Evolutionary conservation across 1,284 basidiomycete genomes (phyloP), one percentile per base, ranked within the genome.

Genomic region (Macrocystidia cucumis): DNA sequence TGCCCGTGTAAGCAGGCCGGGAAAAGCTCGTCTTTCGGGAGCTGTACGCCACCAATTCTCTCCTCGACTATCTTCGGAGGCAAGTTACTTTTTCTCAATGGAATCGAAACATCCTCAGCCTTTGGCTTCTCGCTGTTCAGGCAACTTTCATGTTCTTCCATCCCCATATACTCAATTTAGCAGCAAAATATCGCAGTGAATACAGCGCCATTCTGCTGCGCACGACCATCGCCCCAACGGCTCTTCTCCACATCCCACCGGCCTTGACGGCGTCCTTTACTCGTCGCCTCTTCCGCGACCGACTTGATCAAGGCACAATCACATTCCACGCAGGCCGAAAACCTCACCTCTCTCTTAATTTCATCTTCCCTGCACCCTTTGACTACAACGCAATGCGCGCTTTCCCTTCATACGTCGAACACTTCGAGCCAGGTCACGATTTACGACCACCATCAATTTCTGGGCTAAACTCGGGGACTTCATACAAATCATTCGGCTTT

Each of bases 1-100:
- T 33, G 55, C 56, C 20, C 48, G 53, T 32, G 48, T 60, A 35
- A 48, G 52, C 34, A 44, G 52, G 9, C 46, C 54, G 39, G 41
- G 50, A 29, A 46, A 42, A 18, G 50, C 41, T 25, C 49, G 67
- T 37, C 51, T 82, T 38, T 50, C 71, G 28, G 78, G 75, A 29
- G 77, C 77, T 3, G 45, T 85, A 32, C 70, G 72, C 39, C 75
- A 83, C 46, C 79, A 80, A 41, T 71, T 73, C 51, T 74, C 71
- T 14, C 74, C 75, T 9, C 63, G 69, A 23, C 52, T 82, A 34
- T 51, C 55, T 27, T 55, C 71, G 19, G 61, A 70, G 54, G 76
- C 69, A 46, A 38, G 63, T n/a, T 27, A 9, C 28, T 33, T 37
- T 26, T 31, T 30, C 25, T 16, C 17, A 22, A 19, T 20, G 20